Percentiles rank a stretch among this genome's conserved stretches.
Evolutionary conservation across 169 alveolate genomes (phyloP).

Genomic region (Eimeria maxima): DNA sequence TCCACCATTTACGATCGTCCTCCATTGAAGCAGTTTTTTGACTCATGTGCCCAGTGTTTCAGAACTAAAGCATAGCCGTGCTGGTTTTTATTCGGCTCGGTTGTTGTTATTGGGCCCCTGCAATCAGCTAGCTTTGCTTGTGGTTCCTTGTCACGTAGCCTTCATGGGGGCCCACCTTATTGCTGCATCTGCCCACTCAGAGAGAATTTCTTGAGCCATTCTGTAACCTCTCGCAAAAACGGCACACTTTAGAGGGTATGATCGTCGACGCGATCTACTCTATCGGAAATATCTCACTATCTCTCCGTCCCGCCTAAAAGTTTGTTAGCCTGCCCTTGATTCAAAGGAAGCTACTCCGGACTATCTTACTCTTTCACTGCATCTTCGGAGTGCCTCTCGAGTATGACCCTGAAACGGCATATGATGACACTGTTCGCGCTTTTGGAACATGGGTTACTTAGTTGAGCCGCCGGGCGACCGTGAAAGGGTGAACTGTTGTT

Average conservation of each 20-base stretch:
- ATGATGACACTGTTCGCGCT: neutral
- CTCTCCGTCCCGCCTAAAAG: neutral
- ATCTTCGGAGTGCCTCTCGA: constrained; percentile 81
- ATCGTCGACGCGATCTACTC: neutral
- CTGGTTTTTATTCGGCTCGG: neutral
- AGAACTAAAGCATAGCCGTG: neutral
- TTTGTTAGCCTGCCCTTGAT: neutral
- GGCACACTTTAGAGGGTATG: neutral
- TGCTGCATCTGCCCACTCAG: constrained; percentile 83
- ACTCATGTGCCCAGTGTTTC: neutral
- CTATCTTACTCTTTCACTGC: constrained; percentile 76
- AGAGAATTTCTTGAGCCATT: constrained; percentile 74
- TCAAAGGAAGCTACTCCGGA: neutral
- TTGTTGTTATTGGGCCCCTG: neutral
- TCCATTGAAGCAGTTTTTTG: neutral
- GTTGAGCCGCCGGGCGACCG: neutral
- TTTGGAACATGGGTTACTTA: neutral
- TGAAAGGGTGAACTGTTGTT: too few relatives aligned
- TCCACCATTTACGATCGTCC: neutral
- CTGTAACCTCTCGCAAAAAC: constrained; percentile 8
- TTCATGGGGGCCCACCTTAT: constrained; percentile 33
- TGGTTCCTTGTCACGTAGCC: neutral
- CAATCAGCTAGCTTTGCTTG: neutral
- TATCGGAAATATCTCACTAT: neutral
- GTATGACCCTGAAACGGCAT: constrained; percentile 67